Evolutionary conservation across 176 grass and related monocot species (phyloP), one percentile per base, ranked within the genome.

Genomic region (Carex littledalei): DNA sequence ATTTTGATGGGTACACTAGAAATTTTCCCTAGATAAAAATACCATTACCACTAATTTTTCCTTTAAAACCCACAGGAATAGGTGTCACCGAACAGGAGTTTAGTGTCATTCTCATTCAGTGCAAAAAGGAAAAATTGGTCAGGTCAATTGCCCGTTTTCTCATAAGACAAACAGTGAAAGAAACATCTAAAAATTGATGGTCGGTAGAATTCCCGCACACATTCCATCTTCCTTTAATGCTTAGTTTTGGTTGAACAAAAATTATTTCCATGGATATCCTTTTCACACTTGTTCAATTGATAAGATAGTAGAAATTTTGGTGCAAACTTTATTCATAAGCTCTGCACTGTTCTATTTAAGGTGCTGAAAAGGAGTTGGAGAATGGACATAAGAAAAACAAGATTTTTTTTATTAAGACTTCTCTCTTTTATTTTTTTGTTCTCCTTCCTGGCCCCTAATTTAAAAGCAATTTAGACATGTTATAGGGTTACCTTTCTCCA

Each of bases 151-250:
- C 13, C 13, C 21, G 3, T 32, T 77, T 77, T 77, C 49, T 77
- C 49, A 78, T 78, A 32, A 56, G 74, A 78, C 74, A 78, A 78
- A 56, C 24, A n/a, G 43, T n/a, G 74, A 78, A 55, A 55, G 24
- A 32, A 26, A 57, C 74, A 78, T 56, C 24, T 78, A 52, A 31
- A 55, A 57, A 57, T 31, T 57, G 52, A 57, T 57, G 52, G 12
- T 18, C 29, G 32, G 74, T 78, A 18, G 52, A 57, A 78, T 78
- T 18, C 74, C 50, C 14, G 8, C 15, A 55, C 52, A 78, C 26
- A 57, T 78, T 78, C 74, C 24, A 57, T 57, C 52, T 78, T 57
- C 13, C 24, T 56, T 57, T 57, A 55, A 78, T 78, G 50, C 20
- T 32, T 7, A 1, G 12, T 78, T 35, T 11, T 52, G 26, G 71